phyloP scores from a whole-genome alignment of 352 stramenopile species.

The Pythium myriotylum region DNA sequence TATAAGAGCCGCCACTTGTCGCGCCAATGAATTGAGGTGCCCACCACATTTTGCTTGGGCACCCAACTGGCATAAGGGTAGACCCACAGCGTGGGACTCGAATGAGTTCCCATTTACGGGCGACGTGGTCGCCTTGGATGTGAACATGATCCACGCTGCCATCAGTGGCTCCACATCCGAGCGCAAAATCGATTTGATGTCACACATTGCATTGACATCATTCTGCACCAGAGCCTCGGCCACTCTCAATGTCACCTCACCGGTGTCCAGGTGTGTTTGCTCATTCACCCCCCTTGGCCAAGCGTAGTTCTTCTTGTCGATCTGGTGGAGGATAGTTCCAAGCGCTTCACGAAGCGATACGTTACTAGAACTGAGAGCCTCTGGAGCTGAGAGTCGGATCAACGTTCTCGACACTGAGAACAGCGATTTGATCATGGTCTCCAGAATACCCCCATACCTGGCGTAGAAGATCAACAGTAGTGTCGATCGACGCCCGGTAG shows the following conservation, averaged over 20 bases:
- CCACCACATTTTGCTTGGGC: neutral
- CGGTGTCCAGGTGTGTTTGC: too few species aligned
- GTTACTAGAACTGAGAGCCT: neutral
- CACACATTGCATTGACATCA: neutral
- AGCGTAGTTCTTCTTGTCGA: conserved; percentile 8
- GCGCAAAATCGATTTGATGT: conserved; percentile 15
- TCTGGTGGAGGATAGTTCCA: neutral
- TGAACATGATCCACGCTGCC: conserved; percentile 15
- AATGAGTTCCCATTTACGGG: too few species aligned
- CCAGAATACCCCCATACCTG: conserved; percentile 35
- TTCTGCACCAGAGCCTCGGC: neutral
- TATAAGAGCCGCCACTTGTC: too few species aligned
- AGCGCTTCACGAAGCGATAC: conserved; percentile 6
- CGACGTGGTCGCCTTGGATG: neutral
- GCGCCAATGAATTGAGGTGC: too few species aligned
- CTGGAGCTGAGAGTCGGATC: conserved; percentile 7
- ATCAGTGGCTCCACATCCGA: conserved; percentile 14
- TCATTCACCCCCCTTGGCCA: neutral
- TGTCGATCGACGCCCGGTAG: conserved; percentile 13
- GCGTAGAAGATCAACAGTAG: conserved; percentile 40
- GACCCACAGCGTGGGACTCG: neutral
- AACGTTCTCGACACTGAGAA: conserved; percentile 21
- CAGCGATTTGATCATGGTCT: conserved; percentile 28
- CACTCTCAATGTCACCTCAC: too few species aligned
- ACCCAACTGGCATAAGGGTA: neutral